Conservation (phyloP, 1,284 basidiomycete species). For the Trametes polyzona region DNA sequence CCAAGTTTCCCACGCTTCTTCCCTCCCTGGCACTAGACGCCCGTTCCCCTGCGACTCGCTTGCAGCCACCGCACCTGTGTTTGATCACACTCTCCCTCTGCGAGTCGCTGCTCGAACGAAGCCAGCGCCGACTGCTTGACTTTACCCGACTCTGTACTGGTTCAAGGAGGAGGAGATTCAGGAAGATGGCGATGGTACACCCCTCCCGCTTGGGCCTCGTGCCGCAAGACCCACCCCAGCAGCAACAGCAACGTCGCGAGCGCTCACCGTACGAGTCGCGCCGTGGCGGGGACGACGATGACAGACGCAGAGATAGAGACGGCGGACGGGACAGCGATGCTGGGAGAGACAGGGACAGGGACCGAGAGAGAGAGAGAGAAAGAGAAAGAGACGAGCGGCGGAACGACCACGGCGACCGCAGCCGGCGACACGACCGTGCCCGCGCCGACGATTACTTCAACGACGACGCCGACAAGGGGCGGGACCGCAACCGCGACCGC, state of each 20-base stretch:
- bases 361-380: constrained; percentile 8
- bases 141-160: too few relatives aligned
- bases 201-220: constrained; percentile 65
- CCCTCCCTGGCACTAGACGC: too few relatives aligned
- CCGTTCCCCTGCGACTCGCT: too few relatives aligned
- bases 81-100: too few relatives aligned
- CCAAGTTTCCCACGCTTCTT: too few relatives aligned
- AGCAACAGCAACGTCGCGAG: constrained; percentile 16
- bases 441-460: constrained; percentile 38
- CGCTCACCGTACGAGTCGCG: constrained; percentile 35
- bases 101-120: too few relatives aligned
- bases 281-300: constrained; percentile 14
- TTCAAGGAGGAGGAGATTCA: too few relatives aligned
- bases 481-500: constrained; percentile 8
- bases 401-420: constrained; percentile 23
- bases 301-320: constrained; percentile 19
- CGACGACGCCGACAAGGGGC: constrained; percentile 6
- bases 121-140: too few relatives aligned
- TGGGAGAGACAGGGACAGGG: constrained; percentile 25
- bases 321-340: constrained; percentile 24
- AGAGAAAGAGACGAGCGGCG: constrained; percentile 18
- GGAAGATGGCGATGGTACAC: constrained; percentile 68
- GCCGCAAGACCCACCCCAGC: constrained; percentile 40
- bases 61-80: too few relatives aligned
- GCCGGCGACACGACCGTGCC: constrained; percentile 26